A percentile compares a stretch with the other conserved stretches of the same genome.
phyloP scores from a whole-genome alignment of 306 rosid species.

The Senna tora region DNA sequence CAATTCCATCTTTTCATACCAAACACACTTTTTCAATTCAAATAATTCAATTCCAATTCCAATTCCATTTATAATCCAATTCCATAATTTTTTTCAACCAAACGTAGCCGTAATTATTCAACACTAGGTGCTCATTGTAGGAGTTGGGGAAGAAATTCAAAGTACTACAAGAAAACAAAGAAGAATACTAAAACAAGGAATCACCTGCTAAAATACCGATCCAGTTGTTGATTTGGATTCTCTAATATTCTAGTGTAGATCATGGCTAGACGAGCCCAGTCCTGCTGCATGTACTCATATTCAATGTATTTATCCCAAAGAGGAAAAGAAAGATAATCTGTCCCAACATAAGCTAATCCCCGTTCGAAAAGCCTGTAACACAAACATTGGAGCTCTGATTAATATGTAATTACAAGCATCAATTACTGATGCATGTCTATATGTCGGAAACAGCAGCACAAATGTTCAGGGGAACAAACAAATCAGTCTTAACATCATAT shows the following conservation, averaged over 20 bases:
- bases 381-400: slow-evolving; percentile 39
- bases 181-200: slow-evolving; percentile 22
- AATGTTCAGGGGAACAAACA: slow-evolving; percentile 75
- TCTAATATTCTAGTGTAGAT: slow-evolving; percentile 89
- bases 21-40: too few species aligned
- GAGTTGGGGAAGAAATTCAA: neutral
- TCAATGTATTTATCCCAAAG: slow-evolving; percentile 99
- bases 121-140: slow-evolving; percentile 1
- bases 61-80: too few species aligned
- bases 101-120: too few species aligned
- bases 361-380: slow-evolving; percentile 93
- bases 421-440: slow-evolving; percentile 58
- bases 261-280: slow-evolving; percentile 88
- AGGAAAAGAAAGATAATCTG: slow-evolving; percentile 92
- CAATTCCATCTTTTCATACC: too few species aligned
- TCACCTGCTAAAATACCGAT: slow-evolving; percentile 92
- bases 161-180: neutral
- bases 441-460: slow-evolving; percentile 66
- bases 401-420: slow-evolving; percentile 47
- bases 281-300: slow-evolving; percentile 96
- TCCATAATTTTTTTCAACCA: too few species aligned
- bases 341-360: slow-evolving; percentile 93
- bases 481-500: slow-evolving; percentile 89
- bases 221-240: slow-evolving; percentile 95
- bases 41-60: too few species aligned